phyloP scores from a whole-genome alignment of 169 alveolate genomes.

The Eimeria acervulina region DNA sequence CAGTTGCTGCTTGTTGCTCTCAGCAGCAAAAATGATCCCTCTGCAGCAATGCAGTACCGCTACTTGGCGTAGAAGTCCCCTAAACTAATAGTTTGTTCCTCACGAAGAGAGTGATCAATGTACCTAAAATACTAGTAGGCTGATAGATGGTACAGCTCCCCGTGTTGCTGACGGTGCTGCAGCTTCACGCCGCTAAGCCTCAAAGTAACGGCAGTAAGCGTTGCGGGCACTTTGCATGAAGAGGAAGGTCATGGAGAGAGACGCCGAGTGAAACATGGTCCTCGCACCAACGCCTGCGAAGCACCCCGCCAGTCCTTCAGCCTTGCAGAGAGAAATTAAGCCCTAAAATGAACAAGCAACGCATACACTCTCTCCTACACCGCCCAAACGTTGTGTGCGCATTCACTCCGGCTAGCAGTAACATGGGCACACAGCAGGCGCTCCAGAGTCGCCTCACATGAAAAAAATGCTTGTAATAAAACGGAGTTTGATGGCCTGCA shows the following conservation, averaged over 20 bases:
- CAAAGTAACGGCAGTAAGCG: conserved; percentile 31
- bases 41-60: not conserved
- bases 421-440: not conserved
- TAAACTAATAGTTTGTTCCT: not conserved
- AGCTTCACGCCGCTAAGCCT: conserved; percentile 11
- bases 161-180: not conserved
- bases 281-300: conserved; percentile 69
- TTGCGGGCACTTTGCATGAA: conserved; percentile 67
- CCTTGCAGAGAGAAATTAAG: conserved; percentile 20
- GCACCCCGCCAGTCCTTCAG: conserved; percentile 58
- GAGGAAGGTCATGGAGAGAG: conserved; percentile 47
- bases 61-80: not conserved
- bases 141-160: not conserved
- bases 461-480: conserved; percentile 47
- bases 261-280: conserved; percentile 17
- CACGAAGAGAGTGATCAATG: not conserved
- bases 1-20: not conserved
- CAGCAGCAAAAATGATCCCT: not conserved
- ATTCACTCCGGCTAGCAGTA: not conserved
- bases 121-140: not conserved
- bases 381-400: not conserved
- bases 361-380: not conserved
- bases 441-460: conserved; percentile 26
- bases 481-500: conserved; percentile 11
- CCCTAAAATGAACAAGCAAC: conserved; percentile 40